These are phyloP conservation scores for Erythrophleum fordii DNA, from an alignment of 306 rosid species.

Conservation along the genomic window DNA sequence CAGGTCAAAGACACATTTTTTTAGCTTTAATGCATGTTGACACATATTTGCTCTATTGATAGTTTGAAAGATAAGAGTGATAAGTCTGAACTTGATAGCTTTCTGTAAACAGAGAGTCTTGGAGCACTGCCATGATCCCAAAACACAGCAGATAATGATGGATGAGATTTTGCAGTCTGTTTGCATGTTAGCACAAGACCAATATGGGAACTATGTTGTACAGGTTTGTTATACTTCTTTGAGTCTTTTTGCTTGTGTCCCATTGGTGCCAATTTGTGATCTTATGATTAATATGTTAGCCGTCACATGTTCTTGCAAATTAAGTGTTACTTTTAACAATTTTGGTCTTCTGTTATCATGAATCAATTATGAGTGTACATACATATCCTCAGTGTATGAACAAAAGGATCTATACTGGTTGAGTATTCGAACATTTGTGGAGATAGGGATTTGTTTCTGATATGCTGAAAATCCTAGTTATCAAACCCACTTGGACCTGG, in stretches of 20 bases:
- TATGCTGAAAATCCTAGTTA: background rate
- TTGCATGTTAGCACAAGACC: constrained; percentile 94
- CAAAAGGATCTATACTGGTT: background rate
- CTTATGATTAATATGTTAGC: constrained; percentile 31
- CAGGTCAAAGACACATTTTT: constrained; percentile 57
- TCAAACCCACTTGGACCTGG: too few relatives aligned
- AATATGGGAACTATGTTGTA: constrained; percentile 95
- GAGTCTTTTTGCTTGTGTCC: constrained; percentile 8
- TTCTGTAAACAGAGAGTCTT: constrained; percentile 75
- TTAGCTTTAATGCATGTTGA: constrained; percentile 16
- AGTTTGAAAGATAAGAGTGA: constrained; percentile 4
- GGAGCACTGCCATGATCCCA: constrained; percentile 84
- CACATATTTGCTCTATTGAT: constrained; percentile 1
- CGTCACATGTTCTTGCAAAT: background rate
- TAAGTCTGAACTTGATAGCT: constrained; percentile 31
- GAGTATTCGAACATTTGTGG: background rate
- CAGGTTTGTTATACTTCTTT: constrained; percentile 67
- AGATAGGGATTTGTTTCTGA: background rate
- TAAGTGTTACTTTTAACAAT: background rate
- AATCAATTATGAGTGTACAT: background rate
- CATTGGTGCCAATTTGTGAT: constrained; percentile 2
- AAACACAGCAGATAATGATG: constrained; percentile 89
- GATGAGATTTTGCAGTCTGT: constrained; percentile 95
- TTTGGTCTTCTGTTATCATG: background rate
- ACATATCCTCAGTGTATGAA: background rate